Evolutionary conservation across 805 yeast species (phyloP).

Genomic region (Candida sanyiensis): DNA sequence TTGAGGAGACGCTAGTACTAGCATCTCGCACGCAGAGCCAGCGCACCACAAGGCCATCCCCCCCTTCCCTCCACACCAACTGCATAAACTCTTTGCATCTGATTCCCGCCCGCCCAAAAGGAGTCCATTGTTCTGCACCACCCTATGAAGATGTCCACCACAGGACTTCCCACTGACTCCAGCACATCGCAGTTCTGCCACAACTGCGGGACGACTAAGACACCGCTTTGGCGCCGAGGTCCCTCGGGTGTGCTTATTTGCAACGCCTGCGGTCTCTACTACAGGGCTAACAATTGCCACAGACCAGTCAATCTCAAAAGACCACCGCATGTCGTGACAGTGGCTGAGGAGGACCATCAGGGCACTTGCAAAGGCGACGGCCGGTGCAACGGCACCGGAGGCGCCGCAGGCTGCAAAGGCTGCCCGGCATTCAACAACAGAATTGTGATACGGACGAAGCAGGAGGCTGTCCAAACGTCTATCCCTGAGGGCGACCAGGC

Average conservation of each 20-base stretch:
- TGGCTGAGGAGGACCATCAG: slow-evolving; percentile 37
- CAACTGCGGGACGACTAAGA: slow-evolving; percentile 82
- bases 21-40: too few relatives aligned
- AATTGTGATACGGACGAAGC: slow-evolving; percentile 38
- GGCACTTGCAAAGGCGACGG: slow-evolving; percentile 34
- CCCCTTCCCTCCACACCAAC: too few relatives aligned
- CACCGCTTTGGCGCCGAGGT: slow-evolving; percentile 91
- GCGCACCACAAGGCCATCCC: too few relatives aligned
- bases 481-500: too few relatives aligned
- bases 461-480: too few relatives aligned
- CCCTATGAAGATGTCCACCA: background rate
- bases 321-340: slow-evolving; percentile 75
- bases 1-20: too few relatives aligned
- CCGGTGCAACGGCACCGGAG: slow-evolving; percentile 84
- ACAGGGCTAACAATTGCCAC: slow-evolving; percentile 86
- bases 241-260: slow-evolving; percentile 87
- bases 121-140: too few relatives aligned
- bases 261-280: slow-evolving; percentile 90
- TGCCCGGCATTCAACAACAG: slow-evolving; percentile 83
- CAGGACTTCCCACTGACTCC: slow-evolving; percentile 4
- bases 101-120: too few relatives aligned
- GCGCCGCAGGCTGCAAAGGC: slow-evolving; percentile 70
- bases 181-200: slow-evolving; percentile 45
- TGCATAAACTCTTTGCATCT: too few relatives aligned
- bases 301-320: slow-evolving; percentile 81